Evolutionary conservation across 495 filamentous ascomycete genomes (phyloP).

Genomic region (Penicillium longicatenatum): DNA sequence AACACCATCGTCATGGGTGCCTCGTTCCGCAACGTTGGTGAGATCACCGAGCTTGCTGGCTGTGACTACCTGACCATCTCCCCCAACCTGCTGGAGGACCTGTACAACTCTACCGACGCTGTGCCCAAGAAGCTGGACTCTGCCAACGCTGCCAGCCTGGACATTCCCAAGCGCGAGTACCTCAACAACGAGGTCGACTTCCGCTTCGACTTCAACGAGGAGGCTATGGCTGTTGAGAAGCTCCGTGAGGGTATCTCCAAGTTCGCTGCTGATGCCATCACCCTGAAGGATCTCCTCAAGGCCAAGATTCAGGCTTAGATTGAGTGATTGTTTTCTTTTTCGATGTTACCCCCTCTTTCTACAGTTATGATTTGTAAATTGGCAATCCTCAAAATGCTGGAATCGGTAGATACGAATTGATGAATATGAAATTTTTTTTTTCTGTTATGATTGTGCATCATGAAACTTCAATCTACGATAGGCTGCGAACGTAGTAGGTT

Average conservation of each 20-base stretch:
- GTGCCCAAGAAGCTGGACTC: slow-evolving; percentile 95
- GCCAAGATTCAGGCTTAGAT: slow-evolving; percentile 70
- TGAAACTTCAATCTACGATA: too few relatives aligned
- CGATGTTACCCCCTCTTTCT: slow-evolving; percentile 10
- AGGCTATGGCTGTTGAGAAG: slow-evolving; percentile 99
- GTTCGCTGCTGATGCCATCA: slow-evolving; percentile 94
- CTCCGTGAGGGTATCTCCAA: slow-evolving; percentile 98
- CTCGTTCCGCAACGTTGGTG: slow-evolving; percentile 91
- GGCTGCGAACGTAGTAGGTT: too few relatives aligned
- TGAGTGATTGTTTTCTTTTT: slow-evolving; percentile 22
- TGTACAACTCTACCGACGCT: slow-evolving; percentile 73
- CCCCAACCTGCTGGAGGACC: slow-evolving; percentile 89
- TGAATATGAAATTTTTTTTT: slow-evolving; percentile 23
- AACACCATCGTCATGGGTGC: slow-evolving; percentile 99
- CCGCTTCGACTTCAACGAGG: slow-evolving; percentile 99
- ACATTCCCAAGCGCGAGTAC: slow-evolving; percentile 89
- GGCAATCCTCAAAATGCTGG: slow-evolving; percentile 32
- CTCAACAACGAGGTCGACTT: slow-evolving; percentile 85
- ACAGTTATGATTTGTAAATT: slow-evolving; percentile 32
- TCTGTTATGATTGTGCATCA: not conserved
- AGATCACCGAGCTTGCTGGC: slow-evolving; percentile 97
- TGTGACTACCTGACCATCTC: slow-evolving; percentile 99
- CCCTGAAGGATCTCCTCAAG: slow-evolving; percentile 89
- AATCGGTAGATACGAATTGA: slow-evolving; percentile 47
- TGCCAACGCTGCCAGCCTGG: slow-evolving; percentile 58